Conservation (phyloP, 805 yeast species). For the Candida andamanensis region DNA sequence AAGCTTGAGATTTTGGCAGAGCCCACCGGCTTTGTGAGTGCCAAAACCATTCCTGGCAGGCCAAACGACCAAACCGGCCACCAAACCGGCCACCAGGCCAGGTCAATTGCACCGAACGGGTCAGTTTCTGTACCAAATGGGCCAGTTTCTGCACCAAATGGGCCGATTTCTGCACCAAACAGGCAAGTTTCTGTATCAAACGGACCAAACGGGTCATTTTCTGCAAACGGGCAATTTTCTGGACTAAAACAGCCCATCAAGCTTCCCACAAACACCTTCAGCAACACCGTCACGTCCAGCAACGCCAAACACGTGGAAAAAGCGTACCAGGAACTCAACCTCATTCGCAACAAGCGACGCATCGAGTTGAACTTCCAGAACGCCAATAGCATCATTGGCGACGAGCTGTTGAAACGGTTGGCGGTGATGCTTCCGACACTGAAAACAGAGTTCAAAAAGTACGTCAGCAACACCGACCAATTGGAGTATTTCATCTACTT, state of each 20-base stretch:
- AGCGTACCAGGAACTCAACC: slow-evolving; percentile 32
- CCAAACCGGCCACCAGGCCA: too few relatives aligned
- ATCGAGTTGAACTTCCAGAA: slow-evolving; percentile 30
- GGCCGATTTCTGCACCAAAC: background rate
- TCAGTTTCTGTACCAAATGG: too few relatives aligned
- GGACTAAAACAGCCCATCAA: slow-evolving; percentile 12
- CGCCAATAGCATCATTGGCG: slow-evolving; percentile 20
- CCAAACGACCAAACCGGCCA: too few relatives aligned
- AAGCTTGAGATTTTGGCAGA: slow-evolving; percentile 31
- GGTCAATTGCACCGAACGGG: too few relatives aligned
- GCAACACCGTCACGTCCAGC: slow-evolving; percentile 11
- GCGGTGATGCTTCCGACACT: slow-evolving; percentile 50
- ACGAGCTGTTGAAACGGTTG: slow-evolving; percentile 46
- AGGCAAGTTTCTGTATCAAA: background rate
- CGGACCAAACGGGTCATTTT: too few relatives aligned
- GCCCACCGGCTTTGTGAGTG: slow-evolving; percentile 10
- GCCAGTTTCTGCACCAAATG: background rate
- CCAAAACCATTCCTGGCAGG: too few relatives aligned
- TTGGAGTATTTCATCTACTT: slow-evolving; percentile 33
- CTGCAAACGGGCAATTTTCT: too few relatives aligned
- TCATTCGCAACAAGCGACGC: slow-evolving; percentile 39
- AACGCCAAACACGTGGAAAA: slow-evolving; percentile 22
- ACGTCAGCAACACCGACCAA: slow-evolving; percentile 33
- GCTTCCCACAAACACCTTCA: slow-evolving; percentile 15
- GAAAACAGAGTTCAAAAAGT: slow-evolving; percentile 38